Percentiles rank a stretch among this genome's conserved stretches.
These are phyloP conservation scores for Irineochytrium annulatum DNA, from an alignment of 192 early-diverging fungal genomes.

Conservation along the genomic window DNA sequence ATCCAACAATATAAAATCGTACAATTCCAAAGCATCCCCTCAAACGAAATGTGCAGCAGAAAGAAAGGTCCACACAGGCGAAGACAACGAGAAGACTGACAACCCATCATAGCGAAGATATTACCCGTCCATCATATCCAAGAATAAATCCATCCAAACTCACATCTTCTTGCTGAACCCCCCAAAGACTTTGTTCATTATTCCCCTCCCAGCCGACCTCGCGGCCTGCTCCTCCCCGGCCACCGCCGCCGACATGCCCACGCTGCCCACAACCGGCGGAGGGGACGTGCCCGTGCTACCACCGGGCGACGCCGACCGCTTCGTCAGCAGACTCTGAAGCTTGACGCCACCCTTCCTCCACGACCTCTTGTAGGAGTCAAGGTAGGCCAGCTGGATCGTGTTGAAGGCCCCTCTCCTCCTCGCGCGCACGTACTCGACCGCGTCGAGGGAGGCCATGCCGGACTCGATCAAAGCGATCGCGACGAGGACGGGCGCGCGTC, in stretches of 20 bases:
- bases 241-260: background rate
- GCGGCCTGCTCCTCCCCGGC: background rate
- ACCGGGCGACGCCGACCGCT: background rate
- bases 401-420: conserved; percentile 75
- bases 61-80: too few relatives aligned
- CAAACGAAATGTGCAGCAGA: too few relatives aligned
- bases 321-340: too few relatives aligned
- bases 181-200: background rate
- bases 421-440: conserved; percentile 67
- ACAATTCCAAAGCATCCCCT: too few relatives aligned
- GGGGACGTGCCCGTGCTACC: background rate
- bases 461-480: conserved; percentile 79
- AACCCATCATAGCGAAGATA: too few relatives aligned
- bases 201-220: background rate
- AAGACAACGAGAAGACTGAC: too few relatives aligned
- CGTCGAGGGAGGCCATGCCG: conserved; percentile 72
- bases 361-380: conserved; percentile 51
- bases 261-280: background rate
- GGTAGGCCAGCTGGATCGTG: conserved; percentile 56
- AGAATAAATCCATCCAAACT: too few relatives aligned
- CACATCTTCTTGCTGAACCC: too few relatives aligned
- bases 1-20: too few relatives aligned
- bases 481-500: conserved; percentile 89
- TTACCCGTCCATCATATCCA: too few relatives aligned
- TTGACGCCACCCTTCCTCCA: conserved; percentile 5